Base-by-base conservation (phyloP, 2,329 filamentous ascomycete species). In the Byssothecium circinans region DNA sequence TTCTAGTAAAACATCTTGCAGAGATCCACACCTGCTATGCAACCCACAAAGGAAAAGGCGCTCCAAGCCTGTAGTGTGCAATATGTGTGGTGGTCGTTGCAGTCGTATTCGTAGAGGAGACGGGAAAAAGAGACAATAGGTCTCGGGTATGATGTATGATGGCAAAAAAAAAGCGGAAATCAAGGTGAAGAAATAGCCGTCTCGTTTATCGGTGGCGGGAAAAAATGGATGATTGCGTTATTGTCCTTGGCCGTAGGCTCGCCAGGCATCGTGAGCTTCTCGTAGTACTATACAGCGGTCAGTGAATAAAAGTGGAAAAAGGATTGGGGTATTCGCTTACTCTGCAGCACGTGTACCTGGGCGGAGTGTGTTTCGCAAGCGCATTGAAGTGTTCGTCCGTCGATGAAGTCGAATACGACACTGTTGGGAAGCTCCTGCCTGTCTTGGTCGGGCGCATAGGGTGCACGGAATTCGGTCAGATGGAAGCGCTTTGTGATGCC, bases 351-450 rank as follows among this genome's bases (percentile, higher is more conserved):
- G 37, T 66, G 61, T 12, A 58, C 58, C 55, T 72, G 69, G 20
- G 58, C 62, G 4, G 53, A 54, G 44, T 61, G 58, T 27, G 65
- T 68, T 53, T 71, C 67, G 40, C 69, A 72, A 33, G 84, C 83
- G 62, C 81, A 82, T 64, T 87, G 84, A 43, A 87, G 70, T 8
- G 80, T 81, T 30, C 79, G 79, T 18, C 83, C 83, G 56, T 85
- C 81, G 19, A 77, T 65, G 50, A 86, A 82, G 57, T 86, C 82
- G 27, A 87, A 73, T 22, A 86, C 67, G 30, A 87, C 81, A 41
- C 91, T 96, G 74, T 96, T 89, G 2, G 92, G 91, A 43, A 99
- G 78, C 74, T 99, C 94, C 73, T 96, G 88, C 57, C 89, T 79
- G 66, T 97, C 94, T 50, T 95, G 86, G 68, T 97, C 92, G 0